Evolutionary conservation across 805 yeast genomes (phyloP), one percentile per base, ranked within the genome.

Genomic region (Wickerhamiella dianesei): DNA sequence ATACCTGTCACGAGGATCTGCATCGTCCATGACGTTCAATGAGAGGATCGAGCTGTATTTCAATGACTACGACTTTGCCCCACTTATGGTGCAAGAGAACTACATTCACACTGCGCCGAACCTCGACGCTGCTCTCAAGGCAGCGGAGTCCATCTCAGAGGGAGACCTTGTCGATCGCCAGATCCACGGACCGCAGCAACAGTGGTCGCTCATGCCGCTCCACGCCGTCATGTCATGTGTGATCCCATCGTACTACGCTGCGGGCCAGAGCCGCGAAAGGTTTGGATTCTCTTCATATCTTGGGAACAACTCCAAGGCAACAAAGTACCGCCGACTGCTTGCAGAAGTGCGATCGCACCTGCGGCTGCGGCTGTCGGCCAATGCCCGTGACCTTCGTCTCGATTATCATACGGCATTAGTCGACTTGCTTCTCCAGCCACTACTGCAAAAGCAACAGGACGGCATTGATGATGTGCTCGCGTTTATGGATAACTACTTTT

Each of bases 31-130:
- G 51, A 70, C 79, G 2, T 62, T 89, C 52, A 82, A 80, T 62
- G 95, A 86, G 52, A 83, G 86, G 60, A 79, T 89, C 58, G 89
- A 83, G 56, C 71, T 86, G 45, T 92, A 87, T 60, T 92, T 92
- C 69, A 87, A 86, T 63, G 98, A 92, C 64, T 83, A 85, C 64
- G 96, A 87, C 59, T 82, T 92, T 61, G 79, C 94, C 1, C 97
- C 98, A 3, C 70, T 89, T 51, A 89, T 92, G 97, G 75, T 92
- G 45, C 96, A 89, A 60, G 98, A 92, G 62, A 92, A 92, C 65
- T 92, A 92, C 61, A 63, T 85, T 43, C 66, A 65, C 35, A 79
- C 94, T 0, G 67, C 67, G 37, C 95, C 67, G 17, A 40, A 57
- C 45, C 64, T 89, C 49, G 70, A 74, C 52, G 67, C 78, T 16